Base-by-base conservation (phyloP, 2,329 filamentous ascomycete genomes). In the Phialophora chinensis region DNA sequence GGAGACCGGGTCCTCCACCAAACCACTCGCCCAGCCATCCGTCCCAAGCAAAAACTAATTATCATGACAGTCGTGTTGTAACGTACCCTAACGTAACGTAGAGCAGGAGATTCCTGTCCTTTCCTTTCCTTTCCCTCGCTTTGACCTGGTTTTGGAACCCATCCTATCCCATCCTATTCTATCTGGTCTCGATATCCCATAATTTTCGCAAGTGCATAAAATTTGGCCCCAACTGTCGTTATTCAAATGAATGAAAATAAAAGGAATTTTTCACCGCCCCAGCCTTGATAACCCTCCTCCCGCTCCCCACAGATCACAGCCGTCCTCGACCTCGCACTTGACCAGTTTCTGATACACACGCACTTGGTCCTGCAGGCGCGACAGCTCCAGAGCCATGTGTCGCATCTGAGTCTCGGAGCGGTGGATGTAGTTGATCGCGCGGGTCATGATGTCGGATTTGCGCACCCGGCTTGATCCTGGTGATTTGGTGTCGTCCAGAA, bases 391-490 rank as follows among this genome's bases (percentile, higher is more conserved):
- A 2, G 38, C 33, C 62, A 69, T 60, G 12, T 62, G 57, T 7
- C 50, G 35, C 12, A 66, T 57, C 47, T 71, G 66, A 3, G 60
- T 12, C 38, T 69, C 64, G 1, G 61, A 63, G 29, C 60, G 47
- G 20, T 71, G 66, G 27, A 71, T 63, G 31, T 69, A 71, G 11
- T 55, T 62, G 57, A 71, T 66, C 5, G 69, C 69, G 57, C 65
- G 49, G 25, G 62, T 61, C 44, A 71, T 65, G 49, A 71, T 65
- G 31, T 71, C 67, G 20, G 63, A 66, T 35, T 71, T 71, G 20
- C 67, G 62, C 4, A 67, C 66, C 8, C 62, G 68, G n/a, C 55
- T 25, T 10, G 44, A 35, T 1, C 8, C 20, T n/a, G 44, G 14
- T 25, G 29, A 1, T 29, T 55, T 29, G 25, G 10, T 14, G 6